Conservation (phyloP, 2,329 filamentous ascomycete species). For the Aureobasidium uvarum region DNA sequence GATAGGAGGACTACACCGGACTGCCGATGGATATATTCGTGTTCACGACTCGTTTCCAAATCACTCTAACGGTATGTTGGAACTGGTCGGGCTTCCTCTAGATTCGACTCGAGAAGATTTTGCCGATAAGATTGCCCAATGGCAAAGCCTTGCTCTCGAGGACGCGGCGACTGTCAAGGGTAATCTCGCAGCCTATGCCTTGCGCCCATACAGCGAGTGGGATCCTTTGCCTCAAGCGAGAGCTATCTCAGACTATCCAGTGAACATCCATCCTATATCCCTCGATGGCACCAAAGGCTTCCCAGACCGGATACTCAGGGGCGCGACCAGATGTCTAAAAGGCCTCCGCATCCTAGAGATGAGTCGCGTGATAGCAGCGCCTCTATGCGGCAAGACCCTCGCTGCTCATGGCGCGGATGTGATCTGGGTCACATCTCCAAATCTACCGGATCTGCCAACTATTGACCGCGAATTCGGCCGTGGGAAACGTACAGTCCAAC, state of each 20-base stretch:
- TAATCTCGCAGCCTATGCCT: background rate
- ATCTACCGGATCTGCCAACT: slow-evolving; percentile 32
- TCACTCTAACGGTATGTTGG: slow-evolving; percentile 1
- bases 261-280: background rate
- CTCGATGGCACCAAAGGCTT: background rate
- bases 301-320: background rate
- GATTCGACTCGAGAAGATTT: background rate
- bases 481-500: slow-evolving; percentile 36
- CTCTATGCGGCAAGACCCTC: slow-evolving; percentile 35
- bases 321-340: background rate
- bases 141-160: background rate
- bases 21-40: background rate
- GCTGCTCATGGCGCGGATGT: slow-evolving; percentile 38
- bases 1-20: slow-evolving; percentile 2
- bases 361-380: slow-evolving; percentile 36
- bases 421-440: slow-evolving; percentile 35
- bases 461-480: slow-evolving; percentile 34
- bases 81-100: background rate
- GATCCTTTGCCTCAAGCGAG: background rate
- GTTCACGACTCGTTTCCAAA: slow-evolving; percentile 8
- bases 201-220: background rate
- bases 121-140: background rate
- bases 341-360: slow-evolving; percentile 29
- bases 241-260: background rate
- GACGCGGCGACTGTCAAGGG: background rate